These are phyloP conservation scores for Pisolithus thermaeus DNA, from an alignment of 1,284 basidiomycete species.

Conservation along the genomic window DNA sequence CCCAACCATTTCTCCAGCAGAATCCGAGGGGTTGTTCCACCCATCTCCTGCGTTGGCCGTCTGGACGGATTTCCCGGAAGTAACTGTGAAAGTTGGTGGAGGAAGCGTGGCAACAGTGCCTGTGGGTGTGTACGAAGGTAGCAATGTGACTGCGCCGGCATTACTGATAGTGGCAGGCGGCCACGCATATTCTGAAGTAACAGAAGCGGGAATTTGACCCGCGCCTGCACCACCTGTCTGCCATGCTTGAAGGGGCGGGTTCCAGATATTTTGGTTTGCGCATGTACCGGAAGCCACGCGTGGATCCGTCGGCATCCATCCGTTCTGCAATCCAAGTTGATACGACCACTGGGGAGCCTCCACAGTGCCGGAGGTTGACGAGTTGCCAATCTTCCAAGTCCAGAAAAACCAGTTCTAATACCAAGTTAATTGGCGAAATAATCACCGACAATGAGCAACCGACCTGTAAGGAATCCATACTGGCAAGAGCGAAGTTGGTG, in stretches of 20 bases:
- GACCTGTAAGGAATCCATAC: slow-evolving; percentile 84
- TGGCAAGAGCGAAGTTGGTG: slow-evolving; percentile 63
- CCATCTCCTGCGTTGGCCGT: slow-evolving; percentile 62
- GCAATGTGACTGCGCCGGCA: slow-evolving; percentile 37
- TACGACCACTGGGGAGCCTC: slow-evolving; percentile 89
- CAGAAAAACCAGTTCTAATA: slow-evolving; percentile 91
- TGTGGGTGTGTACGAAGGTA: slow-evolving; percentile 71
- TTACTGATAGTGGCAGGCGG: slow-evolving; percentile 53
- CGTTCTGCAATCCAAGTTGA: slow-evolving; percentile 72
- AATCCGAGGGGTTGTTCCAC: slow-evolving; percentile 72
- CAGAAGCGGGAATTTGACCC: slow-evolving; percentile 49
- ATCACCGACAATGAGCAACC: slow-evolving; percentile 6
- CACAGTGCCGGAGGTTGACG: slow-evolving; percentile 55
- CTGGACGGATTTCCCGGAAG: slow-evolving; percentile 16
- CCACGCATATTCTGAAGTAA: slow-evolving; percentile 47
- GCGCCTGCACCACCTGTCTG: slow-evolving; percentile 74
- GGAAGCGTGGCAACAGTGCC: slow-evolving; percentile 58
- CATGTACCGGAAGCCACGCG: slow-evolving; percentile 68
- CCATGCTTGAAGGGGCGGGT: slow-evolving; percentile 59
- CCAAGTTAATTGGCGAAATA: slow-evolving; percentile 6
- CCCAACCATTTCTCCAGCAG: slow-evolving; percentile 46
- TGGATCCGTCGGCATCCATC: slow-evolving; percentile 87
- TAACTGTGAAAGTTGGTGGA: slow-evolving; percentile 51
- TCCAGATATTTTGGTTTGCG: slow-evolving; percentile 50
- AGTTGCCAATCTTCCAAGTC: slow-evolving; percentile 90